Base-by-base conservation (phyloP, 352 stramenopile species). In the Pythium rishiriense region DNA sequence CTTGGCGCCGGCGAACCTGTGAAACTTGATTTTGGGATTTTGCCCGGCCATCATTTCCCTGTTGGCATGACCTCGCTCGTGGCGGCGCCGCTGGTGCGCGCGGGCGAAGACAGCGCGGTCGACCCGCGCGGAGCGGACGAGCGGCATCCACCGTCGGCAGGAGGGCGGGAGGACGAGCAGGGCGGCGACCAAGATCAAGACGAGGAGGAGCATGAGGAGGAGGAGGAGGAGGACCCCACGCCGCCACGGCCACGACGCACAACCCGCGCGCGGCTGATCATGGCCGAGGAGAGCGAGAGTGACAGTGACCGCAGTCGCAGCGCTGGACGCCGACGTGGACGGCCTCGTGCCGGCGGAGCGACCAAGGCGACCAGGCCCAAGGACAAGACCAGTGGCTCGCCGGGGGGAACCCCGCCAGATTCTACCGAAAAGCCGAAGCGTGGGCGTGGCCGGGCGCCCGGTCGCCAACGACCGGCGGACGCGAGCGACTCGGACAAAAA, bases 171-270 rank as follows among this genome's bases (percentile, higher is more conserved):
- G 49, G 49, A 42, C 42, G 49, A 56, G 14, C 26, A 6, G 11
- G n/a, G n/a, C n/a, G n/a, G n/a, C n/a, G n/a, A n/a, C n/a, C n/a
- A n/a, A n/a, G n/a, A n/a, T n/a, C n/a, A n/a, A n/a, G n/a, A n/a
- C 4, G 11, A 41, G 35, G 9, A 45, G 11, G 33, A 58, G 22
- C 21, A 31, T 10, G 37, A 35, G 35, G 37, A 59, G 22, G n/a
- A 12, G n/a, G 29, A 39, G n/a, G 76, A 83, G 51, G 79, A 74
- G 26, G 46, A 56, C 10, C 47, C 17, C 22, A 31, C 37, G 12
- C 49, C 49, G 8, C 28, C 59, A 6, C 37, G 49, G 2, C 48
- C 59, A 12, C 37, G 48, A 25, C 59, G 59, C 2, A 37, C 42
- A 2, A 37, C 59, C n/a, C 49, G 50, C 35, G 35, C 28, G 7